A percentile compares a stretch with the other conserved stretches of the same genome.
Conservation (phyloP, 345 rosid species). For the Melaleuca quinquenervia region DNA sequence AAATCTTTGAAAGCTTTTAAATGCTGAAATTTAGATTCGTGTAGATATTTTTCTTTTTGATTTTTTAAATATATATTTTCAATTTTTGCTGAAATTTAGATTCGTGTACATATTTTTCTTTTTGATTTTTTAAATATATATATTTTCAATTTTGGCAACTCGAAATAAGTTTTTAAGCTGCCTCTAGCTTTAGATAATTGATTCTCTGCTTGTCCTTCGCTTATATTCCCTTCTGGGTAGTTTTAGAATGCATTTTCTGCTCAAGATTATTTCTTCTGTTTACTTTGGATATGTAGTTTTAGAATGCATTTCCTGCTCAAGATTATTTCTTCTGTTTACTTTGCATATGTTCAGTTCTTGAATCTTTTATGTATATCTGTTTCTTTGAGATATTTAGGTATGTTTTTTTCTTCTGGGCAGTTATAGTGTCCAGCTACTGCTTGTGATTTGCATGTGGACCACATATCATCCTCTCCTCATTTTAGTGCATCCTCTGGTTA, state of each 20-base stretch:
- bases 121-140: background rate
- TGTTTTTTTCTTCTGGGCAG: background rate
- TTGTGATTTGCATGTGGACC: background rate
- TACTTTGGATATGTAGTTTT: background rate
- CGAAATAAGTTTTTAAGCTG: background rate
- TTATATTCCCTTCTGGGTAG: background rate
- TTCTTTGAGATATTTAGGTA: background rate
- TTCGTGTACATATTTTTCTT: background rate
- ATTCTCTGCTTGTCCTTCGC: background rate
- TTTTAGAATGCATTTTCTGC: background rate
- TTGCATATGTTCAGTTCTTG: background rate
- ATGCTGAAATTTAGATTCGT: background rate
- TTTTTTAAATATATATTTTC: background rate
- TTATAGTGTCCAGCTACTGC: background rate
- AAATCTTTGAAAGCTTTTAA: background rate
- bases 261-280: background rate
- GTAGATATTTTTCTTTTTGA: background rate
- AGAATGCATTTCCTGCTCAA: background rate
- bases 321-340: background rate
- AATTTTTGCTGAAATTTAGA: no score
- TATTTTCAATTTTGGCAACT: background rate
- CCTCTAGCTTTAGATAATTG: background rate
- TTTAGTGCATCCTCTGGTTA: background rate
- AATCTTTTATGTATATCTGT: background rate
- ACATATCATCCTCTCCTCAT: background rate